Base-by-base conservation (phyloP, 2,329 filamentous ascomycete genomes). In the Neofusicoccum cordaticola region DNA sequence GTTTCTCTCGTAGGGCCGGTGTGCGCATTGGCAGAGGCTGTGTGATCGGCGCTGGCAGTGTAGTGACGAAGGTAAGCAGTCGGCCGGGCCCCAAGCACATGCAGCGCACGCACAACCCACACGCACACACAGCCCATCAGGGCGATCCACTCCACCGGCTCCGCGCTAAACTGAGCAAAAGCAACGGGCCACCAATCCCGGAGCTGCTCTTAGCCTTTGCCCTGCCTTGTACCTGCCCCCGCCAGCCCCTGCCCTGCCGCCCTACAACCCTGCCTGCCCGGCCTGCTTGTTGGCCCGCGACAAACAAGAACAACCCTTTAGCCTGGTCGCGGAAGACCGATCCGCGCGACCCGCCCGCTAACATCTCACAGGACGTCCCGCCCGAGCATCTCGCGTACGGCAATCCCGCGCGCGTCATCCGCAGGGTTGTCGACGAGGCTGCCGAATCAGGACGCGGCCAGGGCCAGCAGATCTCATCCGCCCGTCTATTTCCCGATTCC, bases 41-140 rank as follows among this genome's bases (percentile, higher is more conserved):
- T 5, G 90, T 89, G 0, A 83, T 96, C 67, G 92, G 91, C 0
- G 92, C 92, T 1, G 91, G 90, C 1, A 92, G 89, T 73, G 90
- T 96, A 4, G 92, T 96, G 31, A 95, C 91, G 2, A 94, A 89
- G 78, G 82, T 63, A 63, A 44, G 48, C 47, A 52, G 60, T 31
- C 7, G 11, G 44, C 12, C 34, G 17, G 31, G 31, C 34, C 31
- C 56, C 22, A 44, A 44, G 37, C 13, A 17, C 44, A 51, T 51
- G 58, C 47, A 44, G 52, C 52, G 15, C 39, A 17, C 31, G 31
- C 37, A 22, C 52, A 41, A 39, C 51, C 52, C 42, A 35, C 53
- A 60, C n/a, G 27, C 39, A 47, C 50, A 19, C 56, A 60, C 56
- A 60, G 11, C 53, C 19, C 31, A 35, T 13, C 53, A 58, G 41